Percentiles rank a stretch among this genome's conserved stretches.
Evolutionary conservation across 2,329 filamentous ascomycete genomes (phyloP).

Genomic region (Pseudocercospora crystallina): DNA sequence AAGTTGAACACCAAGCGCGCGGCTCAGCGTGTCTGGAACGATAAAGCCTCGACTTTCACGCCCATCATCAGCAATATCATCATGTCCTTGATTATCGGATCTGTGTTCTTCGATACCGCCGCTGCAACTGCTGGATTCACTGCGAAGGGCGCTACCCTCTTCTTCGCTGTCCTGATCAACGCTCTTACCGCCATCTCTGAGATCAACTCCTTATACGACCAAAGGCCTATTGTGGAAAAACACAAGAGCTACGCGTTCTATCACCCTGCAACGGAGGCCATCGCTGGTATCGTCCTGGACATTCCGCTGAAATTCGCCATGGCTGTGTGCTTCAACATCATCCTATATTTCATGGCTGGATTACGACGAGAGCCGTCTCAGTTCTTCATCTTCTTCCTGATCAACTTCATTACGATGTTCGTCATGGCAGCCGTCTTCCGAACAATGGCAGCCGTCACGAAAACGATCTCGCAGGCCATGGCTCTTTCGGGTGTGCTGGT

Average conservation of each 20-base stretch:
- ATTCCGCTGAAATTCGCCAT: constrained; percentile 59
- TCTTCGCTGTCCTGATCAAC: constrained; percentile 62
- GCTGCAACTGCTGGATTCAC: constrained; percentile 54
- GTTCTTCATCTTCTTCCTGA: constrained; percentile 67
- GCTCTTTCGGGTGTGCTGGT: constrained; percentile 55
- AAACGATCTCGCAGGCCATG: constrained; percentile 64
- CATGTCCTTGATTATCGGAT: constrained; percentile 62
- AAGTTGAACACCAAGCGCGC: constrained; percentile 51
- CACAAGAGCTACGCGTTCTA: constrained; percentile 46
- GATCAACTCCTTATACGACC: constrained; percentile 63
- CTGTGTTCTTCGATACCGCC: constrained; percentile 57
- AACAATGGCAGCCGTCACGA: constrained; percentile 58
- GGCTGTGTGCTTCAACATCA: constrained; percentile 54
- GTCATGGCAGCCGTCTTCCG: constrained; percentile 59
- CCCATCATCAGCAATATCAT: constrained; percentile 52
- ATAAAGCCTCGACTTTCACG: constrained; percentile 51
- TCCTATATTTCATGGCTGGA: constrained; percentile 59
- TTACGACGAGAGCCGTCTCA: constrained; percentile 39
- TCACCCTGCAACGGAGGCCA: constrained; percentile 47
- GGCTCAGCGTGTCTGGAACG: constrained; percentile 55
- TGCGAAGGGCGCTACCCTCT: constrained; percentile 57
- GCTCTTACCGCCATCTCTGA: constrained; percentile 60
- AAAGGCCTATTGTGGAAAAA: constrained; percentile 50
- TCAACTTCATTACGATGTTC: constrained; percentile 60
- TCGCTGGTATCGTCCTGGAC: constrained; percentile 56